phyloP scores from a whole-genome alignment of 805 yeast genomes.

The Myxozyma melibiosi region DNA sequence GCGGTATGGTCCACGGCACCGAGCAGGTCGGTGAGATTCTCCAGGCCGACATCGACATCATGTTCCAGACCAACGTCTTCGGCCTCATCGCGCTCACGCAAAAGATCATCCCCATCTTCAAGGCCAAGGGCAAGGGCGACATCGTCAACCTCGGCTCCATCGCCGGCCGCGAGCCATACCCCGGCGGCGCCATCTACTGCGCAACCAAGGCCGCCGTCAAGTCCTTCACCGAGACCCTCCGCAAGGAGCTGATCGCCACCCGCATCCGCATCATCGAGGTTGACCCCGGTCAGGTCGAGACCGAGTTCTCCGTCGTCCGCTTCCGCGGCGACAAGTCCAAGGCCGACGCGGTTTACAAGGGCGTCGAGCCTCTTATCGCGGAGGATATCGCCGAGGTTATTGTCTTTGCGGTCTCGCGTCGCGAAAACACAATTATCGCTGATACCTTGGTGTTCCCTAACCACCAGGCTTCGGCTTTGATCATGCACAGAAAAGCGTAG shows the following conservation, averaged over 20 bases:
- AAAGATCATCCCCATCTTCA: slow-evolving; percentile 69
- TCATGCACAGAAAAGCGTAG: slow-evolving; percentile 33
- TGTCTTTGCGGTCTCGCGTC: slow-evolving; percentile 66
- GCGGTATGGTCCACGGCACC: slow-evolving; percentile 68
- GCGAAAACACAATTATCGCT: slow-evolving; percentile 72
- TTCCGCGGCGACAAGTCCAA: slow-evolving; percentile 58
- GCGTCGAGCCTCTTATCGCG: slow-evolving; percentile 69
- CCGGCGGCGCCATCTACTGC: slow-evolving; percentile 70
- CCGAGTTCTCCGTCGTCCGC: slow-evolving; percentile 61
- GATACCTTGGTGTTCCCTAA: slow-evolving; percentile 82
- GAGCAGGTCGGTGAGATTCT: slow-evolving; percentile 73
- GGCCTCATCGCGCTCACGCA: slow-evolving; percentile 86
- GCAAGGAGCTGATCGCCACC: slow-evolving; percentile 75
- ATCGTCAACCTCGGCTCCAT: slow-evolving; percentile 68
- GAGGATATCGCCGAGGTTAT: slow-evolving; percentile 76
- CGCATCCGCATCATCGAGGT: slow-evolving; percentile 69
- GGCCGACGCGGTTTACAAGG: slow-evolving; percentile 67
- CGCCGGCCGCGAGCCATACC: slow-evolving; percentile 72
- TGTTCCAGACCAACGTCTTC: slow-evolving; percentile 85
- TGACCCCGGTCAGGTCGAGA: slow-evolving; percentile 79
- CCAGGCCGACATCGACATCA: slow-evolving; percentile 64
- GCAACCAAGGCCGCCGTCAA: slow-evolving; percentile 66
- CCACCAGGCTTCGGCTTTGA: slow-evolving; percentile 53
- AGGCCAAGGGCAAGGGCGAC: slow-evolving; percentile 63
- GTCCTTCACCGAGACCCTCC: slow-evolving; percentile 58